Base-by-base conservation (phyloP, 2,329 filamentous ascomycete genomes). In the Aspergillus phoenicis region DNA sequence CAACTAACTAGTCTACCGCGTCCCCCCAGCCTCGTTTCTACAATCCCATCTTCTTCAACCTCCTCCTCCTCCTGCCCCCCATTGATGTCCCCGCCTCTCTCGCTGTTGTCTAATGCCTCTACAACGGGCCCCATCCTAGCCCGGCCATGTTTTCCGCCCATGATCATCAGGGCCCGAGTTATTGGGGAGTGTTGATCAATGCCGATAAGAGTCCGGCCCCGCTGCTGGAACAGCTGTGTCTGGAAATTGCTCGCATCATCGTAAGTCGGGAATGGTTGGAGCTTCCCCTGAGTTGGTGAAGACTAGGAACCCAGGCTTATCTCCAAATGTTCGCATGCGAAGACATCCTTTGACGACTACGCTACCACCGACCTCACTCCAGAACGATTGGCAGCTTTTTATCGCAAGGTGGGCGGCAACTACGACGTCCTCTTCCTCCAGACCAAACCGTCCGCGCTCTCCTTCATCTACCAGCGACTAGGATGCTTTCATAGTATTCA, bases 401-500 rank as follows among this genome's bases (percentile, higher is more conserved):
- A 94, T 77, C 87, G 86, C 71, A 81, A 83, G 28, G 89, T 91
- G 15, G 91, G 90, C 59, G 89, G 89, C 49, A 85, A 93, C 71
- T 92, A 90, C 75, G 90, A 94, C 73, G 79, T 84, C 24, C 85
- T 98, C 57, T 98, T 98, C 75, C 81, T 94, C 45, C 84, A 89
- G 3, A 91, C 90, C 36, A 88, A 90, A 20, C 80, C 88, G 62
- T 81, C 87, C 39, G 89, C 89, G 47, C 88, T 99, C 64, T 95
- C 93, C 28, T 96, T 92, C 78, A 95, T 97, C 66, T 98, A 96
- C 83, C 90, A 92, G 71, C 91, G 91, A 7, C 86, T 96, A 55
- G 95, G 94, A 68, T 97, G 94, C 74, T 90, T 93, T 69, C 94
- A 98, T 78, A 88, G 87, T 53, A 83, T 98, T 28, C 91, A 96